phyloP scores from a whole-genome alignment of 2,329 filamentous ascomycete species.

The Aspergillus arachidicola region DNA sequence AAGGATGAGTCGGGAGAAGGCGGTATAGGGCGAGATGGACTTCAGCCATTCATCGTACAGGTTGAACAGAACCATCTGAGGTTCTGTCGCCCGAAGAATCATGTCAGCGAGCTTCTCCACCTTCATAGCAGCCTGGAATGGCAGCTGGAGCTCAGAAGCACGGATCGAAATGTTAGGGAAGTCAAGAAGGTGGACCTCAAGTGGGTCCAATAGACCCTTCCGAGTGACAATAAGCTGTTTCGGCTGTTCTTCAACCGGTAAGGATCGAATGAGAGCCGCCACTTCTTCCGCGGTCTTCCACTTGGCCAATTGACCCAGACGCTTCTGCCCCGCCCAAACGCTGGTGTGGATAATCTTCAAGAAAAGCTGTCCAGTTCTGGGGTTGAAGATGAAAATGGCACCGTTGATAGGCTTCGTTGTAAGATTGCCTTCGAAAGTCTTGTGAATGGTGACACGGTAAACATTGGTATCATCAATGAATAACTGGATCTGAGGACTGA shows the following conservation, averaged over 20 bases:
- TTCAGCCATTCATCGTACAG: constrained; percentile 99
- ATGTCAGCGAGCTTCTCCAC: constrained; percentile 99
- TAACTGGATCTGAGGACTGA: constrained; percentile 97
- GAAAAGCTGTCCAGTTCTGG: constrained; percentile 96
- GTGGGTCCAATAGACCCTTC: constrained; percentile 93
- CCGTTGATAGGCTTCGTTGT: constrained; percentile 99
- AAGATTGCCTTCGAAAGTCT: constrained; percentile 98
- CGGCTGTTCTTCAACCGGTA: constrained; percentile 96
- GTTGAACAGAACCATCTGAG: constrained; percentile 99
- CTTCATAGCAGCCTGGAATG: constrained; percentile 99
- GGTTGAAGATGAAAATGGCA: constrained; percentile 99
- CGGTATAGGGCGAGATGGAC: constrained; percentile 97
- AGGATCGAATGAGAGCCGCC: constrained; percentile 88
- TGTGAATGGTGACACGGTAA: constrained; percentile 98
- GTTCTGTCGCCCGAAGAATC: constrained; percentile 95
- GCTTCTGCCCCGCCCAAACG: constrained; percentile 98
- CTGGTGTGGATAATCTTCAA: constrained; percentile 99
- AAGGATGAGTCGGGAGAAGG: constrained; percentile 91
- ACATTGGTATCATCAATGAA: constrained; percentile 99
- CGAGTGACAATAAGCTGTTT: constrained; percentile 98
- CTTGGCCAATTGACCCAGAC: constrained; percentile 95
- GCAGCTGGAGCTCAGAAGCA: constrained; percentile 92
- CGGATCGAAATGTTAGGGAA: constrained; percentile 99
- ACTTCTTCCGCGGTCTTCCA: constrained; percentile 99
- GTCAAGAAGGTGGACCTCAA: constrained; percentile 95